A percentile compares a stretch with the other conserved stretches of the same genome.
Evolutionary conservation across 1,139 yeast species (phyloP).

Genomic region (Ogataea hybrid): DNA sequence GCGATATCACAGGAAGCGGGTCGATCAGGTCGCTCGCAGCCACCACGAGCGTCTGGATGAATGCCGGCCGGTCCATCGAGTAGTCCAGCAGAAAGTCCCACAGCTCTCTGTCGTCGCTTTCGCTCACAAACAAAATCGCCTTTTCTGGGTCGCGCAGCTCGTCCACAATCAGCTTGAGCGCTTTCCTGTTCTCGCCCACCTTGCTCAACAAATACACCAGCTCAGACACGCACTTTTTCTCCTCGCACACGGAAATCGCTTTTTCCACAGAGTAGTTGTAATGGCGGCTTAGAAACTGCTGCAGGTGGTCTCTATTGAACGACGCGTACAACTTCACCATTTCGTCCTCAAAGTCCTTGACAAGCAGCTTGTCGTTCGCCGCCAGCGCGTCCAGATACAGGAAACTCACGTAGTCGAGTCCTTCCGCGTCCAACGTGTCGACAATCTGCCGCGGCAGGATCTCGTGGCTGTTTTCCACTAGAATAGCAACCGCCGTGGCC

Average conservation of each 20-base stretch:
- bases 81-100: constrained; percentile 77
- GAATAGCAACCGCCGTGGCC: constrained; percentile 47
- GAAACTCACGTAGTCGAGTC: constrained; percentile 55
- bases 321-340: constrained; percentile 64
- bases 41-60: constrained; percentile 71
- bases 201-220: constrained; percentile 79
- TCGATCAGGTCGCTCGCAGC: constrained; percentile 67
- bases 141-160: constrained; percentile 72
- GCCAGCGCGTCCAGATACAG: constrained; percentile 57
- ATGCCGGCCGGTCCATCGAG: constrained; percentile 69
- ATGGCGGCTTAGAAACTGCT: constrained; percentile 51
- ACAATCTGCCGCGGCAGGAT: constrained; percentile 53
- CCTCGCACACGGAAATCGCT: constrained; percentile 66
- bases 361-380: constrained; percentile 50
- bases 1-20: constrained; percentile 63
- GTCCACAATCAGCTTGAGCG: constrained; percentile 73
- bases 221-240: constrained; percentile 56
- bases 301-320: constrained; percentile 50
- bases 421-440: constrained; percentile 40
- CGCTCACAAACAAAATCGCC: constrained; percentile 80
- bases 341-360: constrained; percentile 61
- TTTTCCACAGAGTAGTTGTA: constrained; percentile 64
- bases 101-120: constrained; percentile 67
- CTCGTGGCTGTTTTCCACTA: constrained; percentile 68
- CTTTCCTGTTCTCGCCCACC: constrained; percentile 77